Conservation (phyloP, 768 basidiomycete genomes). For the Xerocomus spinulosus region DNA sequence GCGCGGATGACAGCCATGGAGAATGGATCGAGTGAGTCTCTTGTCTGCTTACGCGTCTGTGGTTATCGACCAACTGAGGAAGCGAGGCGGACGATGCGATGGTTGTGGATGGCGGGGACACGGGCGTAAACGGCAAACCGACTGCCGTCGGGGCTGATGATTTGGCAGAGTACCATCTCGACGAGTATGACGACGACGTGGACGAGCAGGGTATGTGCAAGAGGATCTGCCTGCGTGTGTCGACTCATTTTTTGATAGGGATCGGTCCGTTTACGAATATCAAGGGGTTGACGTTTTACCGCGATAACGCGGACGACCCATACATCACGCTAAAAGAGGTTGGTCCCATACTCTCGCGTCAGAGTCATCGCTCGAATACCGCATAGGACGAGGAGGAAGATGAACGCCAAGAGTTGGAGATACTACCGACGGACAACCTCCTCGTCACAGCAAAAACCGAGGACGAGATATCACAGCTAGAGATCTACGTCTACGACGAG, state of each 20-base stretch:
- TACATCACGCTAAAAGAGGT: constrained; percentile 96
- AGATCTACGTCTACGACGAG: constrained; percentile 77
- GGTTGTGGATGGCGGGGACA: constrained; percentile 62
- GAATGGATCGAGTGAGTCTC: constrained; percentile 87
- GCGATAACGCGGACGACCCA: constrained; percentile 90
- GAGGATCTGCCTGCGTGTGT: neutral
- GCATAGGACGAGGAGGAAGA: constrained; percentile 52
- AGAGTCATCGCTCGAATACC: neutral
- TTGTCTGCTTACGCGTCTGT: constrained; percentile 4
- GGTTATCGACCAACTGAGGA: constrained; percentile 18
- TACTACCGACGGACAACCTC: constrained; percentile 88
- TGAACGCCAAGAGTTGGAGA: constrained; percentile 85
- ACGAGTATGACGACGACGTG: constrained; percentile 85
- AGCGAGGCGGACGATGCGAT: constrained; percentile 56
- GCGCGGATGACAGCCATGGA: constrained; percentile 39
- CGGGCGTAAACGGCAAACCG: constrained; percentile 16
- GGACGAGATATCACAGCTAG: constrained; percentile 93
- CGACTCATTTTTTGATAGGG: constrained; percentile 32
- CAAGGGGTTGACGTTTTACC: constrained; percentile 90
- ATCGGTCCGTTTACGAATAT: constrained; percentile 89
- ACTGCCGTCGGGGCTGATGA: constrained; percentile 48
- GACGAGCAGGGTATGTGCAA: constrained; percentile 29
- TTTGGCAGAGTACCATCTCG: constrained; percentile 83
- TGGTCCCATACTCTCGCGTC: constrained; percentile 24
- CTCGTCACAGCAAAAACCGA: constrained; percentile 92